phyloP scores from a whole-genome alignment of 805 yeast species.

The Candida vaughaniae region DNA sequence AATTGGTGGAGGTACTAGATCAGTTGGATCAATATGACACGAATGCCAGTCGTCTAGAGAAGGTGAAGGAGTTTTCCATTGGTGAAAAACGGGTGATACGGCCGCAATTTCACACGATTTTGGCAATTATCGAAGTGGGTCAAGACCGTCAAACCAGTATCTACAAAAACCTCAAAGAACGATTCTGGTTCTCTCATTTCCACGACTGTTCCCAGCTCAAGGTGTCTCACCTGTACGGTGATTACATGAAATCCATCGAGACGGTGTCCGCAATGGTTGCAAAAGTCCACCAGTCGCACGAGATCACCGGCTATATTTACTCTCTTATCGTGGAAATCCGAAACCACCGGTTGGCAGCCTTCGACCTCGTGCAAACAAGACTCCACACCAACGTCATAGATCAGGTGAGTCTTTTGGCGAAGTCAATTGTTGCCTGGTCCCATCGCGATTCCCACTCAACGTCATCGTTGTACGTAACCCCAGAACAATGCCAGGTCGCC shows the following conservation, averaged over 20 bases:
- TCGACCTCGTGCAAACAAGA: constrained; percentile 36
- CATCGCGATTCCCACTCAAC: constrained; percentile 2
- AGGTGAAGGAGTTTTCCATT: constrained; percentile 5
- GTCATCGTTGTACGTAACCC: constrained; percentile 30
- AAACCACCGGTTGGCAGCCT: constrained; percentile 37
- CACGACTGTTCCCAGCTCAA: neutral
- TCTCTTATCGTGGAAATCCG: constrained; percentile 37
- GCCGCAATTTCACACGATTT: constrained; percentile 17
- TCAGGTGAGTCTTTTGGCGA: constrained; percentile 26
- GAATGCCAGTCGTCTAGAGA: constrained; percentile 8
- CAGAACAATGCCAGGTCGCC: constrained; percentile 38
- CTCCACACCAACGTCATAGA: constrained; percentile 33
- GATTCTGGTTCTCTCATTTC: constrained; percentile 27
- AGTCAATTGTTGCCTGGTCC: constrained; percentile 23
- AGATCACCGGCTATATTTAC: constrained; percentile 34
- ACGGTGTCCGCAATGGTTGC: neutral
- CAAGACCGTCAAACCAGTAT: constrained; percentile 5
- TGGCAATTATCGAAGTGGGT: constrained; percentile 15
- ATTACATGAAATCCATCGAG: neutral
- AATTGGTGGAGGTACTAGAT: constrained; percentile 18
- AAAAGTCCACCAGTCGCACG: constrained; percentile 31
- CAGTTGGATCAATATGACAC: constrained; percentile 23
- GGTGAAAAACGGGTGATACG: constrained; percentile 8
- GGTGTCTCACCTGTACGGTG: neutral
- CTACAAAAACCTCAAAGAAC: constrained; percentile 21